Percentiles rank a stretch among this genome's conserved stretches.
phyloP scores from a whole-genome alignment of 352 stramenopile species.

The Phytophthora ramorum region DNA sequence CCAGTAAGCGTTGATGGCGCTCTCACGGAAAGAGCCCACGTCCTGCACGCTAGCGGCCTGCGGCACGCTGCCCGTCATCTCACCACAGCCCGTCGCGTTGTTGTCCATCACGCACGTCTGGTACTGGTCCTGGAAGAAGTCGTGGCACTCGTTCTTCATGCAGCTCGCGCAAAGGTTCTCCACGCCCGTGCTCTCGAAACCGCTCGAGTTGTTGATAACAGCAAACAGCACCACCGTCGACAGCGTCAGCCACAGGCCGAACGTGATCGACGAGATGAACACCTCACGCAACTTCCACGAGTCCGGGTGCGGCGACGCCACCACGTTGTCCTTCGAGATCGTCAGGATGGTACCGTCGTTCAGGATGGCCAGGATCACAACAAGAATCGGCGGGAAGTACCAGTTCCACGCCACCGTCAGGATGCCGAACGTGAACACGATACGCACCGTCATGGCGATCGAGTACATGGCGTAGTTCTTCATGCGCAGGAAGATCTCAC shows the following conservation, averaged over 20 bases:
- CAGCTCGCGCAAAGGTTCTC: constrained; percentile 74
- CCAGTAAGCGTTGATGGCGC: constrained; percentile 52
- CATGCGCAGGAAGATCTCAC: too few species aligned
- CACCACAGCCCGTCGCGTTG: constrained; percentile 64
- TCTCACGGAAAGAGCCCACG: constrained; percentile 53
- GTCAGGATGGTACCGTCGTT: constrained; percentile 91
- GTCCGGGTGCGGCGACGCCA: too few species aligned
- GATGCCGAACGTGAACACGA: constrained; percentile 87
- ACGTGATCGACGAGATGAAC: constrained; percentile 73
- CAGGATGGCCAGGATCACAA: constrained; percentile 92
- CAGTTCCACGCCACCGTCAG: constrained; percentile 90
- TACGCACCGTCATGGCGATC: too few species aligned
- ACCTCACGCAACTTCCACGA: constrained; percentile 79
- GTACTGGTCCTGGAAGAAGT: constrained; percentile 65
- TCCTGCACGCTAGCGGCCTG: constrained; percentile 39
- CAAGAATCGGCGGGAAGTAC: constrained; percentile 87
- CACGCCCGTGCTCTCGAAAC: constrained; percentile 56
- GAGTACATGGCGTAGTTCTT: too few species aligned
- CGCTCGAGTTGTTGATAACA: constrained; percentile 64
- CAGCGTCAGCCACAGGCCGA: constrained; percentile 71
- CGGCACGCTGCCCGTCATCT: constrained; percentile 62
- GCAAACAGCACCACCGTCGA: constrained; percentile 72
- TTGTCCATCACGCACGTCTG: constrained; percentile 52
- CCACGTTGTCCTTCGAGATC: constrained; percentile 83
- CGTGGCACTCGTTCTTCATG: constrained; percentile 63